Conservation (phyloP, 2,329 filamentous ascomycete genomes). For the Clathrospora elynae region DNA sequence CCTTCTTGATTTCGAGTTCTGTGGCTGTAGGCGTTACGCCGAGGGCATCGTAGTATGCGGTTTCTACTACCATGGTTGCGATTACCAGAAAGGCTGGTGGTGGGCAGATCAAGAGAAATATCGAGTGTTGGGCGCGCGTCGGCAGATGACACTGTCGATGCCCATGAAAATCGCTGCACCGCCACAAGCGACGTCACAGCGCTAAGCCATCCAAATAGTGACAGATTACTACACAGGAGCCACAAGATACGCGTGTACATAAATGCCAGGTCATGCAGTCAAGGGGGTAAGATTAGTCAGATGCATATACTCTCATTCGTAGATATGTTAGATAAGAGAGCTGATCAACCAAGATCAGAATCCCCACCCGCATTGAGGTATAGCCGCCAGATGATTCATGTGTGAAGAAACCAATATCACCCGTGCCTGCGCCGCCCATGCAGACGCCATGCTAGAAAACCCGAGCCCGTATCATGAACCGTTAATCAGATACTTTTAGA, state of each 20-base stretch:
- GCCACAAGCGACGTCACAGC: conserved; percentile 27
- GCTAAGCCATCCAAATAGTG: conserved; percentile 11
- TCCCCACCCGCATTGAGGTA: conserved; percentile 29
- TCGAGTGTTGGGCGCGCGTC: conserved; percentile 26
- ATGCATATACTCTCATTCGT: conserved; percentile 25
- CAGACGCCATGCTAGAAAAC: conserved; percentile 49
- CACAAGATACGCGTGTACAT: background rate
- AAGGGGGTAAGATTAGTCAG: background rate
- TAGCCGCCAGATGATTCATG: conserved; percentile 37
- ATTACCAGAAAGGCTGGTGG: conserved; percentile 6
- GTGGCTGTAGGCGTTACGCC: conserved; percentile 84
- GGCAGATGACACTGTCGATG: conserved; percentile 17
- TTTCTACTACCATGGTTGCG: conserved; percentile 78
- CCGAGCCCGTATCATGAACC: conserved; percentile 36
- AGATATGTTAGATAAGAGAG: conserved; percentile 37
- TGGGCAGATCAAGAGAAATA: conserved; percentile 13
- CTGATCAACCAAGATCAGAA: conserved; percentile 36
- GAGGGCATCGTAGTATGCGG: conserved; percentile 84
- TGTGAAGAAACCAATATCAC: conserved; percentile 39
- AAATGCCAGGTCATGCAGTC: background rate
- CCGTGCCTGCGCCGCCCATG: conserved; percentile 46
- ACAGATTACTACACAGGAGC: too few relatives aligned
- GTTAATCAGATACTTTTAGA: conserved; percentile 37
- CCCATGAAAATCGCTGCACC: conserved; percentile 24
- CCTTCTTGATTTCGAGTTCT: conserved; percentile 95